Evolutionary conservation across 768 basidiomycete species (phyloP).

Genomic region (Trametes maxima): DNA sequence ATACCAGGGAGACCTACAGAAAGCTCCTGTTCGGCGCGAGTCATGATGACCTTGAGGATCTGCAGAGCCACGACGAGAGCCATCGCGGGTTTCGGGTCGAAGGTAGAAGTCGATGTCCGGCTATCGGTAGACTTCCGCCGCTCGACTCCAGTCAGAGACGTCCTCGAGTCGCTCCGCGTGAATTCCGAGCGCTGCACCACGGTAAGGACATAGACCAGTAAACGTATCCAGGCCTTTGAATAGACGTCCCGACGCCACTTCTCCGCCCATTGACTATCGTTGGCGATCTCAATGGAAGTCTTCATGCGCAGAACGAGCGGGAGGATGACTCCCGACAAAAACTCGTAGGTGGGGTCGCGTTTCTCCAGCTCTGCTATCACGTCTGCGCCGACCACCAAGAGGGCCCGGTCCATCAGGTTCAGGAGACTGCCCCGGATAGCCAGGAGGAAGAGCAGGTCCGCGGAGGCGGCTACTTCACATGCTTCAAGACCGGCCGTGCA

Average conservation of each 20-base stretch:
- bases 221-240: conserved; percentile 58
- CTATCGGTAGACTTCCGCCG: conserved; percentile 52
- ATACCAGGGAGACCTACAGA: conserved; percentile 54
- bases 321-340: conserved; percentile 64
- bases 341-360: conserved; percentile 55
- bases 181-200: conserved; percentile 44
- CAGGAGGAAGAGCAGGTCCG: conserved; percentile 34
- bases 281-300: conserved; percentile 47
- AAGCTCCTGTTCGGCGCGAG: conserved; percentile 65
- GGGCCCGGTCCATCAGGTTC: conserved; percentile 37
- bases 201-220: conserved; percentile 59
- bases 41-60: conserved; percentile 64
- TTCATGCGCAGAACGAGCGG: conserved; percentile 60
- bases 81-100: conserved; percentile 30
- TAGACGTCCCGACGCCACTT: conserved; percentile 49
- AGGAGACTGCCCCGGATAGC: conserved; percentile 34
- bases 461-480: conserved; percentile 38
- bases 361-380: conserved; percentile 59
- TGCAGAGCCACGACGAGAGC: conserved; percentile 56
- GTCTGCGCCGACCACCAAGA: conserved; percentile 54
- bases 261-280: conserved; percentile 46
- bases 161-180: conserved; percentile 22
- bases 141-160: conserved; percentile 35
- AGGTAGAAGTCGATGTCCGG: conserved; percentile 34
- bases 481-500: conserved; percentile 40